Evolutionary conservation across 768 basidiomycete genomes (phyloP).

Genomic region (Hirschioporus abietinus): DNA sequence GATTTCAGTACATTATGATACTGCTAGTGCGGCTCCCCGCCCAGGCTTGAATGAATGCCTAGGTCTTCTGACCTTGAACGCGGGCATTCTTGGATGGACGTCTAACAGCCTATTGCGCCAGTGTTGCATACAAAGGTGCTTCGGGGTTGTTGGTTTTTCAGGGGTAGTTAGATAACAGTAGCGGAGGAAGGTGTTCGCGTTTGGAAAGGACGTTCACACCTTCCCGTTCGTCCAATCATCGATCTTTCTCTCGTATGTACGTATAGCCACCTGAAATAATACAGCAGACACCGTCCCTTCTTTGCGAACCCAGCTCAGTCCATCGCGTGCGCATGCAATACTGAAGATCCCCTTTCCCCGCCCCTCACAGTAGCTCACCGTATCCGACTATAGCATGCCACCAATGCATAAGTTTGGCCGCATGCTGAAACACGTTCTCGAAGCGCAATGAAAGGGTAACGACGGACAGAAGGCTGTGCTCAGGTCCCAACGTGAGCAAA

Average conservation of each 20-base stretch:
- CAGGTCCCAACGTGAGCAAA: no score
- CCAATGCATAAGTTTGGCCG: no score
- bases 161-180: background rate
- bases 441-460: background rate
- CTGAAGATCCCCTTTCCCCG: background rate
- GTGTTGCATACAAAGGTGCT: no score
- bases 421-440: background rate
- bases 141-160: no score
- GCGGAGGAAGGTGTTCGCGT: background rate
- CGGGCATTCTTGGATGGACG: no score
- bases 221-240: background rate
- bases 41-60: no score
- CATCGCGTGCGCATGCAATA: background rate
- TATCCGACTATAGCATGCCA: background rate
- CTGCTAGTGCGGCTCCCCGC: no score
- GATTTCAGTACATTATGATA: no score
- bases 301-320: no score
- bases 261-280: background rate
- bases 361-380: background rate
- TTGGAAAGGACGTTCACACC: background rate
- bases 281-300: no score
- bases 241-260: background rate
- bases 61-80: no score
- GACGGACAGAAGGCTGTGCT: background rate
- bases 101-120: no score